Evolutionary conservation across 768 basidiomycete species (phyloP).

Genomic region (Boletellus ananas): DNA sequence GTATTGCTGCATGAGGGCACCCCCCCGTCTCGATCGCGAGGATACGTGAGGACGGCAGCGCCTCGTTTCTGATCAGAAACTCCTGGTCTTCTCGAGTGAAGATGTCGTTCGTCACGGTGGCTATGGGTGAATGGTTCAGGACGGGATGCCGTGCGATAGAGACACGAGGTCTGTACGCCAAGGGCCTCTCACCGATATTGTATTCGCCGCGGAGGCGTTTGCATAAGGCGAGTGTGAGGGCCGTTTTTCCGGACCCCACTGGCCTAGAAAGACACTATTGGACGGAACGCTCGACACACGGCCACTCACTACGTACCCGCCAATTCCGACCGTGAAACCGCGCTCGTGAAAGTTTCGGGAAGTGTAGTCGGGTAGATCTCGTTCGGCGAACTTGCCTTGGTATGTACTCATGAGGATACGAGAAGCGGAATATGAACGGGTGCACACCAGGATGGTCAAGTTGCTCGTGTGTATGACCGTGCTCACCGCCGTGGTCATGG

Average conservation of each 20-base stretch:
- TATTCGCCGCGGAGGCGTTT: slow-evolving; percentile 72
- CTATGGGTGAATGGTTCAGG: slow-evolving; percentile 37
- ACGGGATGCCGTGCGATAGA: not conserved
- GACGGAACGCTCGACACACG: not conserved
- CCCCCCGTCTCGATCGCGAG: slow-evolving; percentile 97
- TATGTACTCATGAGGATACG: not conserved
- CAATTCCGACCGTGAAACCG: slow-evolving; percentile 97
- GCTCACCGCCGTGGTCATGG: slow-evolving; percentile 67
- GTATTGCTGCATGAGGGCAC: slow-evolving; percentile 96
- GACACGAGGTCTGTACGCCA: not conserved
- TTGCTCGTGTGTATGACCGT: slow-evolving; percentile 94
- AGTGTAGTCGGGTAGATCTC: slow-evolving; percentile 88
- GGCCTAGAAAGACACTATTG: slow-evolving; percentile 49
- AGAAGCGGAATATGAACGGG: not conserved
- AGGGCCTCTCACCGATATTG: slow-evolving; percentile 75
- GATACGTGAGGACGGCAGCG: slow-evolving; percentile 80
- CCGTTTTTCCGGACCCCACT: slow-evolving; percentile 98
- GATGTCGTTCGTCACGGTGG: slow-evolving; percentile 98
- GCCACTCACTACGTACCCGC: slow-evolving; percentile 59
- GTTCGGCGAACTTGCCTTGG: slow-evolving; percentile 84
- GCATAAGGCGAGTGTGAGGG: slow-evolving; percentile 87
- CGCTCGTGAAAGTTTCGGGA: slow-evolving; percentile 84
- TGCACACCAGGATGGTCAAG: slow-evolving; percentile 79
- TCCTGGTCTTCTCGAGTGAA: slow-evolving; percentile 98
- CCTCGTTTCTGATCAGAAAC: slow-evolving; percentile 90